A percentile compares a stretch with the other conserved stretches of the same genome.
These are phyloP conservation scores for Panellus pusillus DNA, from an alignment of 768 basidiomycete genomes.

Conservation along the genomic window DNA sequence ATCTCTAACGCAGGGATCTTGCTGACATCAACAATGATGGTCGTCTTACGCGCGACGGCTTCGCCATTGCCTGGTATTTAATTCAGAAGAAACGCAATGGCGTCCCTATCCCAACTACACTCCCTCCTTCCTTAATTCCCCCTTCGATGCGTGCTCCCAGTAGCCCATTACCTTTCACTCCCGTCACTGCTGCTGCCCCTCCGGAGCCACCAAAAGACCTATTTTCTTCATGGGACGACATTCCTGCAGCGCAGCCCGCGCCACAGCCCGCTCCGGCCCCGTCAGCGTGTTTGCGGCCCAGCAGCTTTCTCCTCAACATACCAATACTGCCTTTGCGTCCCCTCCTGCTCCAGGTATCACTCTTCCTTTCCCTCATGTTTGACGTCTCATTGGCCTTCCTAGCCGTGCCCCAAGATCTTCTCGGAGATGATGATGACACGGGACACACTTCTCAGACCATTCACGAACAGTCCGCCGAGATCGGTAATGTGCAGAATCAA, in stretches of 20 bases:
- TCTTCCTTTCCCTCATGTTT: constrained; percentile 2
- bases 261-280: constrained; percentile 44
- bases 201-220: constrained; percentile 47
- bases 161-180: constrained; percentile 41
- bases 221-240: constrained; percentile 53
- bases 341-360: constrained; percentile 30
- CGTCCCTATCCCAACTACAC: constrained; percentile 65
- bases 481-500: constrained; percentile 87
- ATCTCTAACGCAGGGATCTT: constrained; percentile 70
- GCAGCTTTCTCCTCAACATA: constrained; percentile 30
- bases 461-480: constrained; percentile 78
- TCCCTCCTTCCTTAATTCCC: constrained; percentile 78
- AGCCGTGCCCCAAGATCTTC: constrained; percentile 49
- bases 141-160: constrained; percentile 65
- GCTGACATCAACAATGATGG: constrained; percentile 89
- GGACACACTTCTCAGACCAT: constrained; percentile 48
- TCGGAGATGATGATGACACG: constrained; percentile 73
- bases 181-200: constrained; percentile 38
- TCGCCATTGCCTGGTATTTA: constrained; percentile 93
- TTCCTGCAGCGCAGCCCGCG: constrained; percentile 38
- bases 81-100: constrained; percentile 86
- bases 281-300: constrained; percentile 34
- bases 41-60: constrained; percentile 82
- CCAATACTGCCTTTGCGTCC: constrained; percentile 30
- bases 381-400: constrained; percentile 13